Base-by-base conservation (phyloP, 2,329 filamentous ascomycete species). In the Trichoderma atrobrunneum region DNA sequence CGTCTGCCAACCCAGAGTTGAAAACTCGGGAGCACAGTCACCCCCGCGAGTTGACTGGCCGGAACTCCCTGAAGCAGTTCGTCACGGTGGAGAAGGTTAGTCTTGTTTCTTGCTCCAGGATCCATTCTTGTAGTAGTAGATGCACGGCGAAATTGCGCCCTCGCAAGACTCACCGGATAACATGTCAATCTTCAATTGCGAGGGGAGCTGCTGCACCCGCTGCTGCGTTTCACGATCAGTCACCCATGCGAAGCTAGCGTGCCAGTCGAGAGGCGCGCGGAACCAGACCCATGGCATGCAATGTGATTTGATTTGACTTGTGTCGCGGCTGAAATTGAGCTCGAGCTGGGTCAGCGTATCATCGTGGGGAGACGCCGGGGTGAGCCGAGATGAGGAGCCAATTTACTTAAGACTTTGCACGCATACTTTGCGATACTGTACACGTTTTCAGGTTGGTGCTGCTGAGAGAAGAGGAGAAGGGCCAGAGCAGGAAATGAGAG, bases 301-400 rank as follows among this genome's bases (percentile, higher is more conserved):
- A 26, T 56, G 30, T 71, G 60, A 56, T 71, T 59, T 48, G 59
- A 30, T 56, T 16, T 43, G 39, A 43, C 16, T 43, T 28, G 32
- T 67, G 64, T 59, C 64, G 64, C 48, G 64, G 64, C 64, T 67
- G 64, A 67, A 67, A 57, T 64, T 51, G 68, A 71, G 68, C 39
- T 43, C 60, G 60, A 71, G 68, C 39, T 64, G 34, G 68, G 68
- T 71, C 68, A 71, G 59, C 68, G 68, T 71, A 36, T 39, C 66
- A 70, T 62, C 66, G 66, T 70, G 66, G 66, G 66, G 57, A 62
- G 66, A 70, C 66, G 66, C 66, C 57, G 66, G 66, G 66, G 66
- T 70, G 66, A 62, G 66, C 66, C 66, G 66, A 70, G 66, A 70
- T 70, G 66, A 62, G 48, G 66, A 70, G 56, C 60, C 66, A 70